phyloP scores from a whole-genome alignment of 805 yeast genomes.

The Maudiozyma serrabonitensis region DNA sequence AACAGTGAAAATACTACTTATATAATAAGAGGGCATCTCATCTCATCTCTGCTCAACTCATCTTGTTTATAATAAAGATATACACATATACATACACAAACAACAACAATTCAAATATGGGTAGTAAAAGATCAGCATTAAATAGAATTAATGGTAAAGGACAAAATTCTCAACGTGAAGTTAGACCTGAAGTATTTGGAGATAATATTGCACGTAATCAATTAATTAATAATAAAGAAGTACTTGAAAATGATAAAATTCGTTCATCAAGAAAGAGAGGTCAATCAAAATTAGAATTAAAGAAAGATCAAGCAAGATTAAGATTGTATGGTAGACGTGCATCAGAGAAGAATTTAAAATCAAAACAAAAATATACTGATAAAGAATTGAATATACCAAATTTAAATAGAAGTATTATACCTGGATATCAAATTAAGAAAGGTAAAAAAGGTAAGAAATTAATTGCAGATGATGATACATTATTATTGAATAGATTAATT shows the following conservation, averaged over 20 bases:
- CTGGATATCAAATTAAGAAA: constrained; percentile 65
- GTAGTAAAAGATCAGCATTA: background rate
- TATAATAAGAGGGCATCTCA: background rate
- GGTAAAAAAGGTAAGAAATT: constrained; percentile 88
- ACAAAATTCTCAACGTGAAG: constrained; percentile 30
- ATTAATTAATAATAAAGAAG: constrained; percentile 42
- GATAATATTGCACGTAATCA: constrained; percentile 65
- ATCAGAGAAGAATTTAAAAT: constrained; percentile 32
- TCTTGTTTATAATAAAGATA: background rate
- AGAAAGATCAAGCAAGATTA: constrained; percentile 55
- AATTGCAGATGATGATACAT: constrained; percentile 56
- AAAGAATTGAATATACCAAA: constrained; percentile 72
- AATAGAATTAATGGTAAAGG: constrained; percentile 7
- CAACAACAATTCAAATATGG: background rate
- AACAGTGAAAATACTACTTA: too few relatives aligned
- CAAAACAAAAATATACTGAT: constrained; percentile 44
- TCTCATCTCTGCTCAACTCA: background rate
- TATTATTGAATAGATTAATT: constrained; percentile 58
- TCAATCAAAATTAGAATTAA: constrained; percentile 42
- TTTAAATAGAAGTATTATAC: constrained; percentile 72
- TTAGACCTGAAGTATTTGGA: constrained; percentile 55
- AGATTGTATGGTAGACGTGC: constrained; percentile 68
- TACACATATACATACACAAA: background rate
- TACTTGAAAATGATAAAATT: constrained; percentile 49
- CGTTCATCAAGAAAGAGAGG: constrained; percentile 21